Evolutionary conservation across 169 alveolate species (phyloP).

Genomic region (Eimeria maxima): DNA sequence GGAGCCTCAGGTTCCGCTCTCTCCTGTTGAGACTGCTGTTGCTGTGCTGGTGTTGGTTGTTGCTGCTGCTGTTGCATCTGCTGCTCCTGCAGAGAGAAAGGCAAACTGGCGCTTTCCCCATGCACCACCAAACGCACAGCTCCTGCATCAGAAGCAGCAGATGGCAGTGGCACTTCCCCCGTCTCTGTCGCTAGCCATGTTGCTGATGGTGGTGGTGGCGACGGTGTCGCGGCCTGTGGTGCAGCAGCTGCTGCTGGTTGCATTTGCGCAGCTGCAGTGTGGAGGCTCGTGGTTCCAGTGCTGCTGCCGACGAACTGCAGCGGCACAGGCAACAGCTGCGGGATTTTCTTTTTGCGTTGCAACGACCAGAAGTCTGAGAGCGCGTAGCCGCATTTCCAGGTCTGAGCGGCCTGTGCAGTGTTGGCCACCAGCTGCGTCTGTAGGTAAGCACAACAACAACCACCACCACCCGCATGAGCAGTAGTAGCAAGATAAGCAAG

Average conservation of each 20-base stretch:
- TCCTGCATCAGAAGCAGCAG: neutral
- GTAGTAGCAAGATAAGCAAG: too few species aligned
- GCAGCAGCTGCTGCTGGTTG: neutral
- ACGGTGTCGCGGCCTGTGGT: too few species aligned
- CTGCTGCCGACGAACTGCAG: too few species aligned
- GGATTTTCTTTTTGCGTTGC: conserved; percentile 27
- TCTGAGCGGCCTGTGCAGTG: conserved; percentile 15
- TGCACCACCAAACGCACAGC: neutral
- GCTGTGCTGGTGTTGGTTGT: neutral
- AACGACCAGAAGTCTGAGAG: conserved; percentile 25
- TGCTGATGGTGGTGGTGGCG: neutral
- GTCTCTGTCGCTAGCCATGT: neutral
- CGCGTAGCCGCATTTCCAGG: conserved; percentile 9
- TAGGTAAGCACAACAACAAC: neutral
- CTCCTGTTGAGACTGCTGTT: neutral
- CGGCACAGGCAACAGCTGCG: neutral
- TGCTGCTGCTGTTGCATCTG: conserved; percentile 28
- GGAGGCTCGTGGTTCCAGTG: too few species aligned
- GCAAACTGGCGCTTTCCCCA: neutral
- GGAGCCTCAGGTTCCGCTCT: neutral
- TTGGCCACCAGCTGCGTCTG: conserved; percentile 21
- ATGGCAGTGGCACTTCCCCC: too few species aligned
- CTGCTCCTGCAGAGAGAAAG: conserved; percentile 29
- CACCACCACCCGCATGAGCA: neutral
- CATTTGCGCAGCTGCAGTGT: too few species aligned